Base-by-base conservation (phyloP, 257 asterid genomes). In the Fraxinus excelsior region DNA sequence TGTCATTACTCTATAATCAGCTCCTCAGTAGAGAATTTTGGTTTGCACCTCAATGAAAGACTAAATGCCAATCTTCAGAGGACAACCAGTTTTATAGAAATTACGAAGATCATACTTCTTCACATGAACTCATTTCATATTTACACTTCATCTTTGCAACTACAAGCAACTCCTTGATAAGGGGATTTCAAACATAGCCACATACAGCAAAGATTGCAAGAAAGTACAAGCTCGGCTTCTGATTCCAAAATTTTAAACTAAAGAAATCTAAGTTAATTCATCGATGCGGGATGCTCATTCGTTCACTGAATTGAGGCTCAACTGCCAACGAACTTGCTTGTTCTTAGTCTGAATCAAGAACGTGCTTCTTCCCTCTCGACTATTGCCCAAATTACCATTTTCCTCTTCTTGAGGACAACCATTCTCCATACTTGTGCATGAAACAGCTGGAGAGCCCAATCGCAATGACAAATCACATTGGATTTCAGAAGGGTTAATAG, bases 391-490 rank as follows among this genome's bases (percentile, higher is more conserved):
- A 72, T 26, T 67, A 51, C 83, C 76, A 32, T 82, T 78, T 65
- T 76, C 80, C 58, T 76, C 80, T 67, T 77, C 89, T 7, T 34
- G 82, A 76, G 85, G 65, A 68, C 83, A 35, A 35, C 74, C 38
- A 44, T 67, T 68, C 72, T 80, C 82, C 67, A 14, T 49, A 53
- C 80, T 76, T 23, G 77, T 77, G 76, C 77, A 29, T 32, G 92
- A 87, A 76, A 66, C 88, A 67, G 42, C 84, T 38, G 79, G 32
- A 68, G 91, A 84, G n/a, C 98, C 99, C 78, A 95, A 77, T 5
- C 97, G 86, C 86, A 93, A 79, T 13, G 99, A 89, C 76, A 93
- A 82, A 86, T 95, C 98, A 76, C 99, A 95, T 60, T 82, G 90
- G 21, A 62, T 71, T 53, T 74, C 85, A 74, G 79, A 76, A 67